Base-by-base conservation (phyloP, 768 basidiomycete species). In the Cyclocybe aegerita region DNA sequence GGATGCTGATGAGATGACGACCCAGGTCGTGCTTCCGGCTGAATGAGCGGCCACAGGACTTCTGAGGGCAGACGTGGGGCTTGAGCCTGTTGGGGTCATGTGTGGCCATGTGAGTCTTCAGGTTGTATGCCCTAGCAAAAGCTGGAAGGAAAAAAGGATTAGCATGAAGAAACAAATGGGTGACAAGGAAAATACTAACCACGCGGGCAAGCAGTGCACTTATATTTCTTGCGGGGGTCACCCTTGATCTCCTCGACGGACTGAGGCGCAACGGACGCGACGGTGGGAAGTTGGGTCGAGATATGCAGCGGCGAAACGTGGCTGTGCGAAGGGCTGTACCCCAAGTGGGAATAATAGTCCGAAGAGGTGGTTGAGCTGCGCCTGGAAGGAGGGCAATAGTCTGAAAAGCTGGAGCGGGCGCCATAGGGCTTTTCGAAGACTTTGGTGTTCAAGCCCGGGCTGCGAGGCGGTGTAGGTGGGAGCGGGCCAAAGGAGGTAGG, bases 101-200 rank as follows among this genome's bases (percentile, higher is more conserved):
- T 3, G 94, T 98, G 17, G 88, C 88, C 80, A 90, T 85, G 67
- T 97, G 94, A 0, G 94, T 95, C 75, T 98, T 98, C 50, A 98
- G 71, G 61, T 98, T 98, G 70, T 90, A 97, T 2, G 93, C 93
- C 23, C 94, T 78, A 9, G 93, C 94, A 59, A 98, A 98, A 1
- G 89, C 95, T 89, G 51, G 15, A 53, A 48, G 54, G 35, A 33
- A 54, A 51, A 8, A n/a, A 33, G 23, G 36, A 39, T 47, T 15
- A 53, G 55, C 8, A 7, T 5, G 3, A 23, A 23, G 23, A 23
- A 23, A 23, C 23, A 23, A 23, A 23, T 23, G 5, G 23, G 5
- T 3, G 5, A 23, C 23, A 5, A 23, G 5, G 23, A 23, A 23
- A 23, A 6, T 31, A 64, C 62, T 49, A 60, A 91, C 90, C 82